phyloP scores from a whole-genome alignment of 352 stramenopile species.

The Pythium graminicola region DNA sequence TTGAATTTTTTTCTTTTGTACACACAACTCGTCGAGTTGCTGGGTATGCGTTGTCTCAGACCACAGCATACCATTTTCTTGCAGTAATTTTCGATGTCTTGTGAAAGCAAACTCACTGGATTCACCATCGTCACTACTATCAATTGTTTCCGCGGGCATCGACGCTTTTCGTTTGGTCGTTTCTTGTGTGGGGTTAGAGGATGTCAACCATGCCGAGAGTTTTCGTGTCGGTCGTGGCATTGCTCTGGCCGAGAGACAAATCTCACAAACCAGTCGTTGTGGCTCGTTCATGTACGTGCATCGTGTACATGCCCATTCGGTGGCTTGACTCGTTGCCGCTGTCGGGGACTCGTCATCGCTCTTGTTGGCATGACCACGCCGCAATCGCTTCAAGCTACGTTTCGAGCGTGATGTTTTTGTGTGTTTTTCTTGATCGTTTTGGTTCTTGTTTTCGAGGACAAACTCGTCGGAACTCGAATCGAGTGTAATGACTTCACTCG shows the following conservation, averaged over 20 bases:
- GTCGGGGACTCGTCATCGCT: not conserved
- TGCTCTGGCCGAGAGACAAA: conserved; percentile 13
- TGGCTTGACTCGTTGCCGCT: not conserved
- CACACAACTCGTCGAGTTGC: conserved; percentile 56
- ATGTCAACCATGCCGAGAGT: conserved; percentile 22
- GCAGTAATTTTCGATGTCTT: not conserved
- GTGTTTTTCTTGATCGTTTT: not conserved
- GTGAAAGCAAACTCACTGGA: too few relatives aligned
- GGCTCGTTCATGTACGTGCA: conserved; percentile 33
- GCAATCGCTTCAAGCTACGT: conserved; percentile 16
- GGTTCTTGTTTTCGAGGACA: conserved; percentile 2
- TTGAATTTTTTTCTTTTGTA: conserved; percentile 80
- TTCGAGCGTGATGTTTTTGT: too few relatives aligned
- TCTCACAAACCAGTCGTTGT: conserved; percentile 11
- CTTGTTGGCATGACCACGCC: conserved; percentile 1
- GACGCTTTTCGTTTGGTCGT: conserved; percentile 21
- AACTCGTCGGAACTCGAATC: conserved; percentile 21
- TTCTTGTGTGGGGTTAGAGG: not conserved
- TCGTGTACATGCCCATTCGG: conserved; percentile 23
- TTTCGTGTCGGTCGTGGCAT: conserved; percentile 8
- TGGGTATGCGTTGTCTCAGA: conserved; percentile 35
- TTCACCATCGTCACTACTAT: conserved; percentile 25
- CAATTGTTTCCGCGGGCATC: conserved; percentile 25
- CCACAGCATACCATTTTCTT: conserved; percentile 33
- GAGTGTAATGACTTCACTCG: conserved; percentile 13